Evolutionary conservation across 805 yeast genomes (phyloP).

Genomic region (Starmerella bombicola): DNA sequence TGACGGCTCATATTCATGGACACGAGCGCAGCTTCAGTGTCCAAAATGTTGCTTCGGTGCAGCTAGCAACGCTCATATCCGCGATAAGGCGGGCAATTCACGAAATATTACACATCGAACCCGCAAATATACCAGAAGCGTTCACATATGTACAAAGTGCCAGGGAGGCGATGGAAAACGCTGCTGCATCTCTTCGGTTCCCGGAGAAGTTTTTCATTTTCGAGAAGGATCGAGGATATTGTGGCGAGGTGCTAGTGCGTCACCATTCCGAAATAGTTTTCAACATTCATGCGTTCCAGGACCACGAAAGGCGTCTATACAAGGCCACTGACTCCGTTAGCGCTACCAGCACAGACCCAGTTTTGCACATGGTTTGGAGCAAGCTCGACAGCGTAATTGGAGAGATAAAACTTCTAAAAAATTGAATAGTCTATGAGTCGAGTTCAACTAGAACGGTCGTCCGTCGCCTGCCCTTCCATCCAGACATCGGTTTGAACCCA

Average conservation of each 20-base stretch:
- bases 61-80: constrained; percentile 1
- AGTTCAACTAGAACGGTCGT: no score
- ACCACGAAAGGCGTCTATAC: constrained; percentile 3
- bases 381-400: constrained; percentile 2
- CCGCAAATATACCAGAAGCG: neutral
- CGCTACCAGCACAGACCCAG: constrained; percentile 12
- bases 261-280: constrained; percentile 11
- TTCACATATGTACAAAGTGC: neutral
- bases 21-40: constrained; percentile 2
- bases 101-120: neutral
- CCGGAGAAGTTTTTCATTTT: constrained; percentile 5
- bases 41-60: neutral
- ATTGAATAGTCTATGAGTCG: neutral
- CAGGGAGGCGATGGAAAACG: constrained; percentile 2
- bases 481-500: constrained; percentile 27
- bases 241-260: constrained; percentile 14
- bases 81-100: constrained; percentile 4
- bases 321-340: constrained; percentile 15
- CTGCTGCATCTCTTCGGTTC: constrained; percentile 9
- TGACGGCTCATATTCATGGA: constrained; percentile 6
- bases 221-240: constrained; percentile 5
- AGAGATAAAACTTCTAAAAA: neutral
- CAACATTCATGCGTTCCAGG: constrained; percentile 14
- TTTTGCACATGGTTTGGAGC: constrained; percentile 8
- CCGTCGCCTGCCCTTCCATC: no score